Conservation (phyloP, 495 filamentous ascomycete species). For the Oleoguttula mirabilis region DNA sequence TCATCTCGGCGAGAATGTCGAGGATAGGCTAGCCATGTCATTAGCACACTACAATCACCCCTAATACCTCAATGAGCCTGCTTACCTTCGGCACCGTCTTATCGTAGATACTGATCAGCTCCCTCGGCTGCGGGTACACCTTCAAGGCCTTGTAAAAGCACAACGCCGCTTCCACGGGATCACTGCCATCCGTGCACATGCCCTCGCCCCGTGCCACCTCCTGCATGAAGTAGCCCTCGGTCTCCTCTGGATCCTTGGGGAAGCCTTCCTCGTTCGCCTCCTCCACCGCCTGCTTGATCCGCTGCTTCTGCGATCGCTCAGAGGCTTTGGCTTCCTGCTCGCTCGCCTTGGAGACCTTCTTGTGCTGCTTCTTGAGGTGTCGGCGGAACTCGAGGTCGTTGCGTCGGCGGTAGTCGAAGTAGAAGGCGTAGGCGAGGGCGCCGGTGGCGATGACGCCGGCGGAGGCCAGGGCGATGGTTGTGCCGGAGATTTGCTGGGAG, state of each 20-base stretch:
- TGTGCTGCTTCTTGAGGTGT: conserved; percentile 69
- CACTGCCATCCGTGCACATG: conserved; percentile 47
- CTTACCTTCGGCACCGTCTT: conserved; percentile 85
- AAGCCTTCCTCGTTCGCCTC: conserved; percentile 80
- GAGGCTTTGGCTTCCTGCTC: conserved; percentile 65
- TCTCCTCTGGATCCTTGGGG: conserved; percentile 80
- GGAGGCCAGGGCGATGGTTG: conserved; percentile 60
- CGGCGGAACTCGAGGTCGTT: conserved; percentile 78
- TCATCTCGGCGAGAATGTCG: conserved; percentile 94
- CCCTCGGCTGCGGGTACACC: conserved; percentile 87
- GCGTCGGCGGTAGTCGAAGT: conserved; percentile 90
- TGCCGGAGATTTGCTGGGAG: conserved; percentile 48
- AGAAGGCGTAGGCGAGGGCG: conserved; percentile 68
- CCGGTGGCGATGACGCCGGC: conserved; percentile 65
- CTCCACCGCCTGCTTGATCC: conserved; percentile 58
- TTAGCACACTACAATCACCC: not conserved
- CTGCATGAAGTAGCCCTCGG: conserved; percentile 86
- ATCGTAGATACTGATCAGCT: conserved; percentile 92
- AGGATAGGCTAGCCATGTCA: conserved; percentile 54
- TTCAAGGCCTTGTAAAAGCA: conserved; percentile 97
- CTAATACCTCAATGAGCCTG: not conserved
- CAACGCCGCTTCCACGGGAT: conserved; percentile 72
- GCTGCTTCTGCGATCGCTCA: conserved; percentile 54
- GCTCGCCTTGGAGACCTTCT: conserved; percentile 57
- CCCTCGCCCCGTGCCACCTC: conserved; percentile 79